Evolutionary conservation across 257 asterid species (phyloP).

Genomic region (Capsicum baccatum): DNA sequence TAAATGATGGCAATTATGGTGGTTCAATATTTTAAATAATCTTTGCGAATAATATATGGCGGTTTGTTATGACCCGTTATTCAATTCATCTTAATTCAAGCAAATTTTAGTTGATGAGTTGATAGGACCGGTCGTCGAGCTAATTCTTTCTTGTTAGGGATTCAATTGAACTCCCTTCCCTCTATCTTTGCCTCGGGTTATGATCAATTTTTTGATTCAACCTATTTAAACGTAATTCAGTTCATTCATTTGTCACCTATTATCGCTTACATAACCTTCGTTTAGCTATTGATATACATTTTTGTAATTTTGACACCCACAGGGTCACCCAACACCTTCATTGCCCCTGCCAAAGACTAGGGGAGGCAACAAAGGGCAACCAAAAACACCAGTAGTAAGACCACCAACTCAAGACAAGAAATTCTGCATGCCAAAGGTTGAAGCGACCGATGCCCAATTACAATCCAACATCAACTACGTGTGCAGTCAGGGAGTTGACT

Average conservation of each 20-base stretch:
- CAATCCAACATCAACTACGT: constrained; percentile 33
- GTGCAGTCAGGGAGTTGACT: constrained; percentile 28
- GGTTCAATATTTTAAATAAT: too few relatives aligned
- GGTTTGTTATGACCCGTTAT: too few relatives aligned
- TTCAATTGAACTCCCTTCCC: too few relatives aligned
- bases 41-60: too few relatives aligned
- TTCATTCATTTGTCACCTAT: background rate
- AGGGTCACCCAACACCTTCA: constrained; percentile 23
- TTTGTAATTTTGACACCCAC: background rate
- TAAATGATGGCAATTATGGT: too few relatives aligned
- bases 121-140: too few relatives aligned
- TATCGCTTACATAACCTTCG: background rate
- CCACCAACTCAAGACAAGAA: background rate
- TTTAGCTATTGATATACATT: background rate
- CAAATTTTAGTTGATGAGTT: too few relatives aligned
- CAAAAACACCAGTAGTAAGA: constrained; percentile 1
- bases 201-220: background rate
- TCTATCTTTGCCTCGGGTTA: background rate
- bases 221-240: too few relatives aligned
- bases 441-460: constrained; percentile 17
- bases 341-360: background rate
- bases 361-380: background rate
- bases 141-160: too few relatives aligned
- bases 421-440: constrained; percentile 28
- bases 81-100: too few relatives aligned